phyloP scores from a whole-genome alignment of 164 flowering plant genomes.

The Nelumbo lutea region DNA sequence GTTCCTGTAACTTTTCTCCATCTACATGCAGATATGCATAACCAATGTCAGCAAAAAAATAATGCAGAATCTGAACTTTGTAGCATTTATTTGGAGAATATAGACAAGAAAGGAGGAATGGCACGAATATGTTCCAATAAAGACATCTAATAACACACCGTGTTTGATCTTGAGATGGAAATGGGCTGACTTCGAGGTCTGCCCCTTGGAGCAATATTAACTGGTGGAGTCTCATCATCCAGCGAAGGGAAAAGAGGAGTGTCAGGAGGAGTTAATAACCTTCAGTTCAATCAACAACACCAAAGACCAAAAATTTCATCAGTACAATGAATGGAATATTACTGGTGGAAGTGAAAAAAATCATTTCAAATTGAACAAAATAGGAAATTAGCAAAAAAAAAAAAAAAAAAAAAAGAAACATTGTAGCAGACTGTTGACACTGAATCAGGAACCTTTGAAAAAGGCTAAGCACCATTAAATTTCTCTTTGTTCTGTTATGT shows the following conservation, averaged over 20 bases:
- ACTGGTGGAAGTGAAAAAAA: too few species aligned
- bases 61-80: background rate
- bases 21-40: slow-evolving; percentile 31
- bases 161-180: slow-evolving; percentile 77
- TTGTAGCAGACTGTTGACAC: too few species aligned
- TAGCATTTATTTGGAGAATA: background rate
- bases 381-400: too few species aligned
- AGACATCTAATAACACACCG: slow-evolving; percentile 35
- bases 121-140: slow-evolving; percentile 1
- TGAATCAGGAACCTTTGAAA: too few species aligned
- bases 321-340: slow-evolving; percentile 2
- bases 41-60: background rate
- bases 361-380: too few species aligned
- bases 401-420: too few species aligned
- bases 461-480: too few species aligned
- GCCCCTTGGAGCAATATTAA: slow-evolving; percentile 49
- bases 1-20: slow-evolving; percentile 66
- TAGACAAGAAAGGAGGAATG: slow-evolving; percentile 4
- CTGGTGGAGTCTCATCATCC: slow-evolving; percentile 69
- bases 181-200: slow-evolving; percentile 80
- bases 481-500: background rate
- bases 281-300: slow-evolving; percentile 23
- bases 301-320: background rate
- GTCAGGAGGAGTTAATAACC: slow-evolving; percentile 97
- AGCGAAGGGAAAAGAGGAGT: slow-evolving; percentile 94